Percentiles rank a stretch among this genome's conserved stretches.
phyloP scores from a whole-genome alignment of 1,284 basidiomycete genomes.

The Rhodotorula sp. region DNA sequence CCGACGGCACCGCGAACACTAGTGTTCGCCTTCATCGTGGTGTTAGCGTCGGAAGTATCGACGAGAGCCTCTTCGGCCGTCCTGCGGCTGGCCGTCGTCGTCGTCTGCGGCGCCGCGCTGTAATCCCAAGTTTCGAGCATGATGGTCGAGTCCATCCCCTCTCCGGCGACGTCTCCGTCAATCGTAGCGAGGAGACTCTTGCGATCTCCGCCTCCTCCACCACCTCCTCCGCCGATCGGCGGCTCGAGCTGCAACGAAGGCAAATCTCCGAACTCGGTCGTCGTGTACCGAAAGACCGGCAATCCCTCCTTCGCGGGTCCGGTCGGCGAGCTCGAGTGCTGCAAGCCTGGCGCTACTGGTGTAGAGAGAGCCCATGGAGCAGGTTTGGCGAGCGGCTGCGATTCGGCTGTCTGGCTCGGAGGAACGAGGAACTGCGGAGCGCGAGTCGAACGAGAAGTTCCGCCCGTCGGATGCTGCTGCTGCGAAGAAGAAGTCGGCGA shows the following conservation, averaged over 20 bases:
- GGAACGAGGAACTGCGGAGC: not conserved
- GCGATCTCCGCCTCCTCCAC: not conserved
- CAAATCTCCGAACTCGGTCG: constrained; percentile 18
- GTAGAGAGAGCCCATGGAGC: constrained; percentile 8
- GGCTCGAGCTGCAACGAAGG: not conserved
- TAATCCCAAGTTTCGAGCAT: constrained; percentile 6
- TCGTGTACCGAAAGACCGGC: constrained; percentile 29
- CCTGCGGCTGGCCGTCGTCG: not conserved
- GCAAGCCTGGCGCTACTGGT: not conserved
- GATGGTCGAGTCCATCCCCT: constrained; percentile 6
- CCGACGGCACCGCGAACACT: too few relatives aligned
- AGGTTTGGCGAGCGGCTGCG: not conserved
- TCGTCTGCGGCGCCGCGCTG: not conserved
- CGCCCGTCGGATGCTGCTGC: too few relatives aligned
- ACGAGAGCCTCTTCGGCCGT: not conserved
- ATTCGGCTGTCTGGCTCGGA: not conserved
- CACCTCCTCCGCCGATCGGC: not conserved
- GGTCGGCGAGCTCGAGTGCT: constrained; percentile 2
- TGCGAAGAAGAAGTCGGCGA: too few relatives aligned
- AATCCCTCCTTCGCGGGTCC: not conserved
- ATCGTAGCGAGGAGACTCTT: not conserved
- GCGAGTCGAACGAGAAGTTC: too few relatives aligned
- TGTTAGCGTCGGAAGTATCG: not conserved
- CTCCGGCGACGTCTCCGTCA: not conserved
- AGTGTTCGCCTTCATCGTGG: not conserved